These are phyloP conservation scores for Camelina laxa DNA, from an alignment of 345 rosid genomes.

Conservation along the genomic window DNA sequence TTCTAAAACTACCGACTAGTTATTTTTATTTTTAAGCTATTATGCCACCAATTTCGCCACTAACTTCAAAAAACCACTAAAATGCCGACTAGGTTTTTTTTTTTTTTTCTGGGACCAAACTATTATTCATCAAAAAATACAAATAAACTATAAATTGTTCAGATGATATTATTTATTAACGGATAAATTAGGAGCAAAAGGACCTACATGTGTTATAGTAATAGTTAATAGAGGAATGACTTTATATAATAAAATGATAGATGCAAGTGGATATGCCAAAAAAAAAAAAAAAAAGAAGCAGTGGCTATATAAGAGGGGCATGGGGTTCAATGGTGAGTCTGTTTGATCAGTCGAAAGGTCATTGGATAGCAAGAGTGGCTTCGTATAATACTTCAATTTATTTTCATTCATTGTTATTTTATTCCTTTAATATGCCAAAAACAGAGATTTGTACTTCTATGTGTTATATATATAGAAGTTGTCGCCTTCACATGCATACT, in stretches of 20 bases:
- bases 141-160: neutral
- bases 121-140: neutral
- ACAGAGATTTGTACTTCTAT: constrained; percentile 27
- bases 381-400: constrained; percentile 7
- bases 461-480: constrained; percentile 19
- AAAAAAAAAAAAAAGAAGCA: neutral
- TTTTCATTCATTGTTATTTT: constrained; percentile 5
- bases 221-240: constrained; percentile 31
- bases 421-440: constrained; percentile 7
- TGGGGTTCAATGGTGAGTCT: constrained; percentile 38
- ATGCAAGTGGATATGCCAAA: constrained; percentile 42
- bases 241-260: constrained; percentile 21
- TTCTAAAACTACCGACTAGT: neutral
- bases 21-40: neutral
- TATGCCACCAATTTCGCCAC: neutral
- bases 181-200: constrained; percentile 24
- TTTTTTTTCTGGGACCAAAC: constrained; percentile 7
- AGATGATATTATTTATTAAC: neutral
- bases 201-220: constrained; percentile 41
- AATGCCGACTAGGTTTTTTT: neutral
- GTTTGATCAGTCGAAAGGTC: constrained; percentile 41
- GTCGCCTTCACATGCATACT: constrained; percentile 44
- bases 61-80: neutral
- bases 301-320: constrained; percentile 37
- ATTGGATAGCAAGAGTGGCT: constrained; percentile 20